These are phyloP conservation scores for Eucalyptus cloeziana DNA, from an alignment of 345 rosid genomes.

Conservation along the genomic window DNA sequence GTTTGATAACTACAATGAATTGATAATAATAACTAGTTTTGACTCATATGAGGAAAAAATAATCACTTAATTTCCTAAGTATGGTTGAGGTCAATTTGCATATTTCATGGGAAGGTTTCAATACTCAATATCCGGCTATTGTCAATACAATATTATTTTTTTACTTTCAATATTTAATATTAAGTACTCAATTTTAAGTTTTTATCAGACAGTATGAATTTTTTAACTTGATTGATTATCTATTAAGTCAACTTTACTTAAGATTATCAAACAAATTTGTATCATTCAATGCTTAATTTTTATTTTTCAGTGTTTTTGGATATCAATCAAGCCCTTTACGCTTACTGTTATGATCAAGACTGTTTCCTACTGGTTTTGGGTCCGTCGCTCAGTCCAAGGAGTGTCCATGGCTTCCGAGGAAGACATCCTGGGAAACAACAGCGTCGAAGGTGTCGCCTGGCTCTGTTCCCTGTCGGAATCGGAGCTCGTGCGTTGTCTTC, in stretches of 20 bases:
- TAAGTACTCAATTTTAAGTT: neutral
- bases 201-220: neutral
- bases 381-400: neutral
- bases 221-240: neutral
- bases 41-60: neutral
- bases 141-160: neutral
- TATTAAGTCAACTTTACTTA: neutral
- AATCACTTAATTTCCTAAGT: neutral
- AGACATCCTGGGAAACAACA: conserved; percentile 21
- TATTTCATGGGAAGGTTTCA: neutral
- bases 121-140: neutral
- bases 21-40: neutral
- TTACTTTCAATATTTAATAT: neutral
- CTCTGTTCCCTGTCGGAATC: conserved; percentile 57
- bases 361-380: neutral
- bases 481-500: conserved; percentile 37
- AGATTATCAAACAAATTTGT: neutral
- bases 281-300: neutral
- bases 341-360: too few species aligned
- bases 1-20: neutral
- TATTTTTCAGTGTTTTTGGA: neutral
- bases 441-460: conserved; percentile 47
- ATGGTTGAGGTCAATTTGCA: neutral
- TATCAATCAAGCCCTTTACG: neutral
- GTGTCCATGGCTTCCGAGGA: conserved; percentile 10